A percentile compares a stretch with the other conserved stretches of the same genome.
Conservation (phyloP, 2,329 filamentous ascomycete species). For the Didymella segeticola region DNA sequence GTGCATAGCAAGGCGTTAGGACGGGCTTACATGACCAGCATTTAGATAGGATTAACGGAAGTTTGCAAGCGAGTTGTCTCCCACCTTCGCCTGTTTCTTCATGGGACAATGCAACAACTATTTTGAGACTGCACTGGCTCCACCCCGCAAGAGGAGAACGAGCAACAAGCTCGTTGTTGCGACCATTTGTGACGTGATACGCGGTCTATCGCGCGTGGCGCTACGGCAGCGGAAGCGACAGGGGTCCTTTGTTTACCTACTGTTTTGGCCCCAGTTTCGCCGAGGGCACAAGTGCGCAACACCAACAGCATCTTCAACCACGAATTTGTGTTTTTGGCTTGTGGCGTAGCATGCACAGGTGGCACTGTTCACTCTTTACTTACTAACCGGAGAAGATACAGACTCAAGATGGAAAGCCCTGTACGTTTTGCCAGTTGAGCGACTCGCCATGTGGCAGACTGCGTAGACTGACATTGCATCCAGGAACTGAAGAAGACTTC, state of each 20-base stretch:
- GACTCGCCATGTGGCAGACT: conserved; percentile 8
- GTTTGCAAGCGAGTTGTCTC: not conserved
- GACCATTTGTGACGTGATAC: not conserved
- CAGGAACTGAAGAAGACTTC: conserved; percentile 39
- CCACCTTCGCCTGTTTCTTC: not conserved
- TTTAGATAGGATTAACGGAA: not conserved
- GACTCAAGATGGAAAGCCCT: conserved; percentile 36
- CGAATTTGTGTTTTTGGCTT: conserved; percentile 22
- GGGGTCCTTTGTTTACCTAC: conserved; percentile 21
- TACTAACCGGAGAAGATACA: conserved; percentile 28
- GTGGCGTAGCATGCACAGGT: conserved; percentile 31
- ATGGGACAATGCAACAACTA: not conserved
- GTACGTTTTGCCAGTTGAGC: conserved; percentile 25
- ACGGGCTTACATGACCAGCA: not conserved
- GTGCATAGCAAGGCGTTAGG: conserved; percentile 18
- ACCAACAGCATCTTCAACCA: conserved; percentile 21
- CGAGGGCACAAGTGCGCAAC: conserved; percentile 13
- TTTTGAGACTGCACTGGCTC: not conserved
- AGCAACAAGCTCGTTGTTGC: not conserved
- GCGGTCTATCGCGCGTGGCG: conserved; percentile 7
- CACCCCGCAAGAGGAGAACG: not conserved
- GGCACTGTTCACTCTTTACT: conserved; percentile 25
- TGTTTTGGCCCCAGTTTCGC: conserved; percentile 12
- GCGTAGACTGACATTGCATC: conserved; percentile 20
- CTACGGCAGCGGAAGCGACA: conserved; percentile 3